Percentiles rank a stretch among this genome's conserved stretches.
These are phyloP conservation scores for Malus asiatica DNA, from an alignment of 306 rosid species.

Conservation along the genomic window DNA sequence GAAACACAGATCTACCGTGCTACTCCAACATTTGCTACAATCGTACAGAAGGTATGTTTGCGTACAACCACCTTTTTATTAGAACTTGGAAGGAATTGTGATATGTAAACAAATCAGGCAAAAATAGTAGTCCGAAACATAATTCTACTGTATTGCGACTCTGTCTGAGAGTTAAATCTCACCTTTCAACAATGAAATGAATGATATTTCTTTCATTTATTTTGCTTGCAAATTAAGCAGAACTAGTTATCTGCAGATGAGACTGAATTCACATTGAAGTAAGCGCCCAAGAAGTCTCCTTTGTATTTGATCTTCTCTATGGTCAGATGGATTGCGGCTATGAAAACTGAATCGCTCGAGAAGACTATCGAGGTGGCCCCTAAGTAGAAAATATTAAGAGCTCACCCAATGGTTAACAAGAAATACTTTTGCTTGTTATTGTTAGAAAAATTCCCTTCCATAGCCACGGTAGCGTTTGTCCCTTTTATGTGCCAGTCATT, in stretches of 20 bases:
- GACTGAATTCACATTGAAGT: constrained; percentile 28
- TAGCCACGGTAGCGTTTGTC: constrained; percentile 35
- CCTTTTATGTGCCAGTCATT: constrained; percentile 27
- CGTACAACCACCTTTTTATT: background rate
- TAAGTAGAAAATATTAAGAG: constrained; percentile 12
- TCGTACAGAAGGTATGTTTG: constrained; percentile 30
- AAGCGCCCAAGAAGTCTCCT: constrained; percentile 23
- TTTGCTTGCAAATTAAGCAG: background rate
- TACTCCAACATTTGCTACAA: constrained; percentile 22
- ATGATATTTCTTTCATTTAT: background rate
- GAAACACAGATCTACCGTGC: constrained; percentile 30
- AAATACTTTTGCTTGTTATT: constrained; percentile 22
- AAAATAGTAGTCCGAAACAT: background rate
- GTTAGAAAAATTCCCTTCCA: constrained; percentile 14
- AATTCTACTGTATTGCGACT: too few species aligned
- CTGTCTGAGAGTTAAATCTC: too few species aligned
- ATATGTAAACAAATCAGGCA: background rate
- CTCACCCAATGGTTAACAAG: constrained; percentile 20
- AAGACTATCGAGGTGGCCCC: constrained; percentile 14
- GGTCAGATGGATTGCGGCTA: background rate
- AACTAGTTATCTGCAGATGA: background rate
- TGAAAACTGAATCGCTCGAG: background rate
- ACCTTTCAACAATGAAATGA: background rate
- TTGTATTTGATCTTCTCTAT: constrained; percentile 17
- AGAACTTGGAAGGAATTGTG: background rate